phyloP scores from a whole-genome alignment of 2,329 filamentous ascomycete genomes.

The Penicillium glabrum region DNA sequence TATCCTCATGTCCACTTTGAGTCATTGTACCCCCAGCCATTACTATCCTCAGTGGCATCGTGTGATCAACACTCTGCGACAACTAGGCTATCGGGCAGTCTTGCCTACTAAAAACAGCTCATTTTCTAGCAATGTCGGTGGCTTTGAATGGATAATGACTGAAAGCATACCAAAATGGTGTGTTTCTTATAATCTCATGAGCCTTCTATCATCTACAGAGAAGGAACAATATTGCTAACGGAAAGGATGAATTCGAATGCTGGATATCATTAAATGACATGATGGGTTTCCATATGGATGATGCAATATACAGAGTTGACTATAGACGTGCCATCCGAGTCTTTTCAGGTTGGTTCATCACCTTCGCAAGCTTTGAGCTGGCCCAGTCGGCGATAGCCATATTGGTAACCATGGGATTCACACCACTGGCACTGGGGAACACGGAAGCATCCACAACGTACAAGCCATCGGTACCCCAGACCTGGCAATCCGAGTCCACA shows the following conservation, averaged over 20 bases:
- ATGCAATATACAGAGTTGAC: neutral
- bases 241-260: neutral
- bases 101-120: too few relatives aligned
- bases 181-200: too few relatives aligned
- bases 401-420: slow-evolving; percentile 54
- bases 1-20: too few relatives aligned
- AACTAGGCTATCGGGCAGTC: too few relatives aligned
- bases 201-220: neutral
- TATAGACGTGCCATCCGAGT: slow-evolving; percentile 27
- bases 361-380: slow-evolving; percentile 40
- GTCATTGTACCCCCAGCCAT: too few relatives aligned
- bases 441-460: slow-evolving; percentile 53
- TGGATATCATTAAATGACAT: neutral
- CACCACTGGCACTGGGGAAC: slow-evolving; percentile 52
- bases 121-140: too few relatives aligned
- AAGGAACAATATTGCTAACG: too few relatives aligned
- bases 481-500: slow-evolving; percentile 46
- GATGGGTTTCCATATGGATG: neutral
- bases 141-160: too few relatives aligned
- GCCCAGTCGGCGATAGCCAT: slow-evolving; percentile 53
- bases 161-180: too few relatives aligned
- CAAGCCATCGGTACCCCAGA: slow-evolving; percentile 48
- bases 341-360: slow-evolving; percentile 21
- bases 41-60: too few relatives aligned
- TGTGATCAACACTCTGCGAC: too few relatives aligned